Evolutionary conservation across 768 basidiomycete species (phyloP), one percentile per base, ranked within the genome.

Genomic region (Ramaria sp.): DNA sequence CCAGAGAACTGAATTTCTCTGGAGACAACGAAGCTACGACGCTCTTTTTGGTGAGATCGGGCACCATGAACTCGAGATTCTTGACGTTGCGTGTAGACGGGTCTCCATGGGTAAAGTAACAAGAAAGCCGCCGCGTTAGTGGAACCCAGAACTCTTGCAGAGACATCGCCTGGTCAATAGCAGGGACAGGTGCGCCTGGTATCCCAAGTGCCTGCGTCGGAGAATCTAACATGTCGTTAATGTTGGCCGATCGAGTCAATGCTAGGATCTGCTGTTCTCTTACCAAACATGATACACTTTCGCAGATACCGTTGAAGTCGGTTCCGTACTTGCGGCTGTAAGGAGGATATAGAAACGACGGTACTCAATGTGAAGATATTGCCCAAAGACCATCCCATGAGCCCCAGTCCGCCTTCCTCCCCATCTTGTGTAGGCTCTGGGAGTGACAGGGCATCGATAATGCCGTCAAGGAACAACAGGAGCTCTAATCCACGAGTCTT

Each of bases 311-410:
- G n/a, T 9, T 38, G 9, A n/a, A 38, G 37, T n/a, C n/a, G 10
- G 37, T n/a, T 10, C 9, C 9, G 37, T 9, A 38, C 9, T 38
- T 10, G 9, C n/a, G 37, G 37, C n/a, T 9, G 37, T 10, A 38
- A 38, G 9, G 37, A 38, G n/a, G 34, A 10, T 5, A 41, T 20
- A 39, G 50, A 36, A 2, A 20, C n/a, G 3, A 39, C 8, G 2
- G 41, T 37, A 16, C 67, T 27, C 50, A 71, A 62, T 2, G 61
- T 55, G 1, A 64, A 63, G 15, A 63, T 61, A 8, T 55, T 58
- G 1, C 71, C 73, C 54, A 67, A 62, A 3, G 71, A 71, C 72
- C 73, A 74, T 7, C 71, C 71, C 58, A 70, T 45, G 6, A 72
- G 54, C 2, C 65, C 63, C n/a, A 73, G 52, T 1, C 73, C 73